Evolutionary conservation across 371 early-diverging fungal species (phyloP).

Genomic region (Haplosporangium sp.): DNA sequence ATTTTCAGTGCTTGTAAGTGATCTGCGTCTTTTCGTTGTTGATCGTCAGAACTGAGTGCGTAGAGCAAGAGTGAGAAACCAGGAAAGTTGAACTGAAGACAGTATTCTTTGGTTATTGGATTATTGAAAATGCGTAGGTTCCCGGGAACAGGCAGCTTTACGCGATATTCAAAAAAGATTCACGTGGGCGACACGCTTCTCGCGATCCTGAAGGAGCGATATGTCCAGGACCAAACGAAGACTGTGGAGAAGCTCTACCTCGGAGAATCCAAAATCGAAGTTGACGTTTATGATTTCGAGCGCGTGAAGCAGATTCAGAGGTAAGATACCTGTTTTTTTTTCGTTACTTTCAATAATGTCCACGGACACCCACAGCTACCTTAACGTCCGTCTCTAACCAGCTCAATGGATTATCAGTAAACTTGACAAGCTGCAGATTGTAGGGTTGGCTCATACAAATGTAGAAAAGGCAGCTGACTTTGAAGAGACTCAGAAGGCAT

Average conservation of each 20-base stretch:
- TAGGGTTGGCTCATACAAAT: conserved; percentile 49
- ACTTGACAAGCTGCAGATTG: conserved; percentile 35
- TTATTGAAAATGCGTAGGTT: conserved; percentile 24
- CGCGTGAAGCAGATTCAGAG: conserved; percentile 70
- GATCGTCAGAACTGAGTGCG: neutral
- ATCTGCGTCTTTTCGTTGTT: neutral
- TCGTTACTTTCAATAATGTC: neutral
- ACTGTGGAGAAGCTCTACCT: conserved; percentile 18
- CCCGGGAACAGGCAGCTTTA: conserved; percentile 81
- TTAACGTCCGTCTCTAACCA: neutral
- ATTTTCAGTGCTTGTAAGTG: conserved; percentile 76
- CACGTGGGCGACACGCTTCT: conserved; percentile 63
- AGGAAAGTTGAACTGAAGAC: too few relatives aligned
- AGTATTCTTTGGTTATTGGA: too few relatives aligned
- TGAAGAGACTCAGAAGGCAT: conserved; percentile 51
- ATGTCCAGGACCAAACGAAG: conserved; percentile 52
- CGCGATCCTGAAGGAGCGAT: conserved; percentile 65
- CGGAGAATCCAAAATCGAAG: conserved; percentile 59
- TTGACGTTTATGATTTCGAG: conserved; percentile 87
- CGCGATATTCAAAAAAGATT: conserved; percentile 70
- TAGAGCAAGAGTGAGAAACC: too few relatives aligned
- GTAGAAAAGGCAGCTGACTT: conserved; percentile 38
- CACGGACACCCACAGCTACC: too few relatives aligned
- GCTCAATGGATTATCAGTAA: conserved; percentile 14
- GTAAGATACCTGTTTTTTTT: conserved; percentile 16